Percentiles rank a stretch among this genome's conserved stretches.
phyloP scores from a whole-genome alignment of 2,329 filamentous ascomycete species.

The Tolypocladium tropicale region DNA sequence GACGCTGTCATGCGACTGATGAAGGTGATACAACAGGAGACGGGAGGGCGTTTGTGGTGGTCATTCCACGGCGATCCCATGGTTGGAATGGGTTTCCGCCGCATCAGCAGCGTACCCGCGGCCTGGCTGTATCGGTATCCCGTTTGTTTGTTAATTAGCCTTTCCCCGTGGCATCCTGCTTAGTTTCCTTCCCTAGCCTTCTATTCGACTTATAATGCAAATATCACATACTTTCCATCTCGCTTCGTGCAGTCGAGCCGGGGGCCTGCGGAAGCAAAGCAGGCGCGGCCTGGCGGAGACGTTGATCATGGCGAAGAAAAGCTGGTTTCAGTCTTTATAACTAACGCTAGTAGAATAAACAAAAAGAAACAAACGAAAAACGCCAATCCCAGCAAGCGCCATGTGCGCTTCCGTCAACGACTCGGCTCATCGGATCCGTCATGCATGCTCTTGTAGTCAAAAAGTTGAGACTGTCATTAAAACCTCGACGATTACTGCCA shows the following conservation, averaged over 20 bases:
- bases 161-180: constrained; percentile 8
- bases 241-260: background rate
- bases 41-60: constrained; percentile 7
- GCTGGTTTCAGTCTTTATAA: background rate
- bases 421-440: background rate
- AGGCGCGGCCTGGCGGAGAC: background rate
- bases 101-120: constrained; percentile 1
- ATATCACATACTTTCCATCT: constrained; percentile 41
- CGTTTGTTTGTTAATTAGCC: constrained; percentile 18
- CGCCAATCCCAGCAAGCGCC: background rate
- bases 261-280: background rate
- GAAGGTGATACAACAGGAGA: constrained; percentile 5
- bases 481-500: background rate
- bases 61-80: constrained; percentile 8
- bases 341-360: background rate
- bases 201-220: constrained; percentile 55
- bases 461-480: background rate
- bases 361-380: background rate
- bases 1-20: constrained; percentile 7
- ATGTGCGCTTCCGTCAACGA: background rate
- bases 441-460: background rate
- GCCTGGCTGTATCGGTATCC: constrained; percentile 15
- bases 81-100: background rate
- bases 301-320: background rate
- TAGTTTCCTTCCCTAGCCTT: constrained; percentile 36